Evolutionary conservation across 164 flowering plant genomes (phyloP), one percentile per base, ranked within the genome.

Genomic region (Taxillus chinensis): DNA sequence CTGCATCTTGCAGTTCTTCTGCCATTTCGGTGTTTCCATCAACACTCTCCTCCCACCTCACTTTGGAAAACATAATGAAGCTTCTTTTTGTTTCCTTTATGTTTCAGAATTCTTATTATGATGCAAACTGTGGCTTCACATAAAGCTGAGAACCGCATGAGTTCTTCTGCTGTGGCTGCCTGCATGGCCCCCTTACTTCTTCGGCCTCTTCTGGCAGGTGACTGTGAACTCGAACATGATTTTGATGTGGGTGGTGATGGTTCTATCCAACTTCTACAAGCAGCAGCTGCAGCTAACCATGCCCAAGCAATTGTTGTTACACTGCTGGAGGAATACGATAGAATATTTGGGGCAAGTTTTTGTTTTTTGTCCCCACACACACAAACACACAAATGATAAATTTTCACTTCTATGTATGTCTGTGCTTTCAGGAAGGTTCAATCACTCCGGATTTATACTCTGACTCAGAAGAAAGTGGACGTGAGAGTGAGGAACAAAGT

Each of bases 151-250:
- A 95, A 91, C 69, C 74, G 89, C 73, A 95, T 95, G 99, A 87
- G 90, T 76, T 59, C 79, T 61, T 84, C 96, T 14, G 97, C 99
- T 64, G 96, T 95, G 59, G 96, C 99, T 60, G 99, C 99, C 64
- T 95, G 99, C 79, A 95, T 95, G 99, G 96, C 99, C 38, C 99
- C 99, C 50, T 78, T 95, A 72, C 95, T 95, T 73, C 89, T 95
- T 61, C 91, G 99, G 41, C 96, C 99, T 40, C 96, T 95, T 73
- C 68, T 95, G 64, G 89, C 92, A 12, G 97, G 99, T 60, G 99
- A 95, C 15, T 91, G 97, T 73, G 93, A 89, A 41, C 77, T 86
- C 62, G 92, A 80, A 57, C 71, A 77, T 78, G 82, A 83, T 68
- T 80, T 91, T 77, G 83, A 81, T 72, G 78, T 87, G 65, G 95